phyloP scores from a whole-genome alignment of 2,329 filamentous ascomycete species.

The Diaporthe vaccinii region DNA sequence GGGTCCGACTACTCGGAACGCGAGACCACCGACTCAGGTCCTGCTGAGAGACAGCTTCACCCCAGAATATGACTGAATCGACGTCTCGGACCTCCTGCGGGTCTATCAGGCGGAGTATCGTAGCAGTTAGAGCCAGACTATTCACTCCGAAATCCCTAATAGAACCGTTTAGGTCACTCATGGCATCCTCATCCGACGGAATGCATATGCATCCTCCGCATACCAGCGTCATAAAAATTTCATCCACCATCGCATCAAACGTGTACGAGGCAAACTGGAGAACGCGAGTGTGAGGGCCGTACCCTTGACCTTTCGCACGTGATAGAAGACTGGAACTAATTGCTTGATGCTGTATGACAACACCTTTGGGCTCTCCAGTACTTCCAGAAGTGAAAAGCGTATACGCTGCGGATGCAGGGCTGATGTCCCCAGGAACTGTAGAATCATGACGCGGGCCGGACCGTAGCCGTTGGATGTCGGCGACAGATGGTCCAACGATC shows the following conservation, averaged over 20 bases:
- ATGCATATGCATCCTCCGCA: constrained; percentile 15
- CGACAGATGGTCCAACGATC: not conserved
- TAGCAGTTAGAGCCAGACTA: not conserved
- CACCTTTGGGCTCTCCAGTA: constrained; percentile 14
- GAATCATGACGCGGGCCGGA: not conserved
- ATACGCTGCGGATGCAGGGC: not conserved
- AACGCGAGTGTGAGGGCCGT: constrained; percentile 17
- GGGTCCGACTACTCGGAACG: not conserved
- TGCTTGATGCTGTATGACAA: constrained; percentile 11
- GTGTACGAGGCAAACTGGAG: constrained; percentile 32
- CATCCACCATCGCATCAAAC: constrained; percentile 2
- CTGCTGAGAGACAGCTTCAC: not conserved
- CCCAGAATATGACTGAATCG: constrained; percentile 3
- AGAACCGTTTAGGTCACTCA: constrained; percentile 40
- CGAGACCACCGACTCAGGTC: not conserved
- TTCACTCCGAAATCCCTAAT: constrained; percentile 2
- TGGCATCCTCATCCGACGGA: constrained; percentile 1
- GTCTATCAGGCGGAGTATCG: not conserved
- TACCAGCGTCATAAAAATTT: not conserved
- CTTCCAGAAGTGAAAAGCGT: constrained; percentile 1
- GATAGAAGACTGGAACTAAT: not conserved
- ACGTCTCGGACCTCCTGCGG: not conserved
- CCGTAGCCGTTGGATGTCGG: not conserved
- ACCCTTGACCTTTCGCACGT: not conserved
- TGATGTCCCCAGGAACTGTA: not conserved